A percentile compares a stretch with the other conserved stretches of the same genome.
Conservation (phyloP, 1,284 basidiomycete species). For the Termitomyces sp. region DNA sequence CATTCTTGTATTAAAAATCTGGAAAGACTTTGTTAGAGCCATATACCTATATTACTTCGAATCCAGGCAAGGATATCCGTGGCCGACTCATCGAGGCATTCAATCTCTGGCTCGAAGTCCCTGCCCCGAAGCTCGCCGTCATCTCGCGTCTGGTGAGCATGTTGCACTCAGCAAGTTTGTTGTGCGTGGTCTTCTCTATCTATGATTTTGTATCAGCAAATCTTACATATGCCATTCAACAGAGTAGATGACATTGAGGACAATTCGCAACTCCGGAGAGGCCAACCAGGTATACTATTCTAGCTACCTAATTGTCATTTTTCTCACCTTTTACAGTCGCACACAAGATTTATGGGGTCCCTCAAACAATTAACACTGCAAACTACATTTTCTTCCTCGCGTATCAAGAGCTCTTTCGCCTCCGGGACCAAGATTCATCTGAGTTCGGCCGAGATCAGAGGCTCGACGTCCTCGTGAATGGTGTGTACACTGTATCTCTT, state of each 20-base stretch:
- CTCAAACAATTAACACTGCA: conserved; percentile 96
- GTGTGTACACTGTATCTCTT: conserved; percentile 28
- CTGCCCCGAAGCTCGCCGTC: conserved; percentile 60
- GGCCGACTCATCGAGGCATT: conserved; percentile 90
- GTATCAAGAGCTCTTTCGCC: conserved; percentile 69
- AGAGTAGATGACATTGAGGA: conserved; percentile 99
- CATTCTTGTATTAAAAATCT: not conserved
- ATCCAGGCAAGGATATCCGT: conserved; percentile 93
- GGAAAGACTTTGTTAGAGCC: conserved; percentile 51
- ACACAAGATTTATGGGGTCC: conserved; percentile 94
- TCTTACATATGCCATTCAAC: not conserved
- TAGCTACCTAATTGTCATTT: not conserved
- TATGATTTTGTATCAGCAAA: not conserved
- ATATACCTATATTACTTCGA: conserved; percentile 80
- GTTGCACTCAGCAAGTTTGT: conserved; percentile 77
- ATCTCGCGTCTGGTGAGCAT: conserved; percentile 86
- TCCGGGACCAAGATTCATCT: conserved; percentile 36
- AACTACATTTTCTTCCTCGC: conserved; percentile 97
- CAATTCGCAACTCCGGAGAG: conserved; percentile 84
- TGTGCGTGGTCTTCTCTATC: not conserved
- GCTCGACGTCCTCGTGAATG: conserved; percentile 66
- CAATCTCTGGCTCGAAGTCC: conserved; percentile 89
- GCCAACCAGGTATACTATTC: conserved; percentile 46
- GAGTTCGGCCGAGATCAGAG: conserved; percentile 26
- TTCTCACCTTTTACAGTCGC: conserved; percentile 47